These are phyloP conservation scores for Phlegmacium glaucopus DNA, from an alignment of 768 basidiomycete species.

Conservation along the genomic window DNA sequence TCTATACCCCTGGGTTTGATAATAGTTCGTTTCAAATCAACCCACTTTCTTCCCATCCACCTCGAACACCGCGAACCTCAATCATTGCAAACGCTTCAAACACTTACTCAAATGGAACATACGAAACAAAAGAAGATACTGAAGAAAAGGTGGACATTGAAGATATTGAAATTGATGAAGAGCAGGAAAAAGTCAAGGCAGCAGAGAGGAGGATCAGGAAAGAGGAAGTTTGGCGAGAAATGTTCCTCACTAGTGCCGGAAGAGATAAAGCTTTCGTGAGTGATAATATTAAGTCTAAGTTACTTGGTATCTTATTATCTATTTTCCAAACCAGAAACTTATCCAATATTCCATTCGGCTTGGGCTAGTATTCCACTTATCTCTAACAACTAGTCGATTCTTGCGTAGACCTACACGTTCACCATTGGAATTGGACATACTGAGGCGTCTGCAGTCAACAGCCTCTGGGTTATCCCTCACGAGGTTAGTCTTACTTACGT, in stretches of 20 bases:
- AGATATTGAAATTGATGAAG: constrained; percentile 47
- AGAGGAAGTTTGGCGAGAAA: constrained; percentile 79
- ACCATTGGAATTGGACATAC: constrained; percentile 54
- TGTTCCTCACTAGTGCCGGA: constrained; percentile 73
- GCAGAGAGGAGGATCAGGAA: constrained; percentile 45
- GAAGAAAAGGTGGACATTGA: constrained; percentile 34
- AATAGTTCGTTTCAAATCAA: constrained; percentile 74
- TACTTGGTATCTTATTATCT: neutral
- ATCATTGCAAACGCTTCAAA: constrained; percentile 33
- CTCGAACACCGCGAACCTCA: constrained; percentile 68
- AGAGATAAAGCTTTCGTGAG: constrained; percentile 85
- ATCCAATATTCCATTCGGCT: constrained; percentile 81
- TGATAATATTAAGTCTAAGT: constrained; percentile 10
- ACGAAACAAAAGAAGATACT: constrained; percentile 42
- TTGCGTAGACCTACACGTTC: constrained; percentile 44
- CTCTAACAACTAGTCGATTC: constrained; percentile 42
- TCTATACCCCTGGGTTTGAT: constrained; percentile 61
- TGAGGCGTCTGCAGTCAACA: constrained; percentile 58
- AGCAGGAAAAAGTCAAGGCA: constrained; percentile 41
- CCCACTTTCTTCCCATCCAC: constrained; percentile 75
- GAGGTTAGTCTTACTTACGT: constrained; percentile 41
- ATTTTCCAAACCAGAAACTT: constrained; percentile 56
- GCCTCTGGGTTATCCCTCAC: constrained; percentile 71
- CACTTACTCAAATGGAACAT: constrained; percentile 37
- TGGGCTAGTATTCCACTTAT: constrained; percentile 67